These are phyloP conservation scores for Lentinula lateritia DNA, from an alignment of 768 basidiomycete genomes.

Conservation along the genomic window DNA sequence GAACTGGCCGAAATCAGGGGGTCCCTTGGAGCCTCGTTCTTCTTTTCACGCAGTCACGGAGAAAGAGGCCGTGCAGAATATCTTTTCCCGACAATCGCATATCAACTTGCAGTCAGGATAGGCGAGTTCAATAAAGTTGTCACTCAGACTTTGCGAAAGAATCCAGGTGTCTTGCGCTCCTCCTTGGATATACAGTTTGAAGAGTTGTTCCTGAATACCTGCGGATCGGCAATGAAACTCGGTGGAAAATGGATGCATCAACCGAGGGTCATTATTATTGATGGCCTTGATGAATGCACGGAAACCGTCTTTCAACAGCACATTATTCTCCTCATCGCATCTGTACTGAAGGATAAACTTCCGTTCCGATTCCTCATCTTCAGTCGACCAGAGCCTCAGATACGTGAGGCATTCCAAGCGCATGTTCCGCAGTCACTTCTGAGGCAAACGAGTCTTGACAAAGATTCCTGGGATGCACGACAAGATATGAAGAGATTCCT, in stretches of 20 bases:
- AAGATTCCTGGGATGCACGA: neutral
- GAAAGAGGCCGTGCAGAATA: slow-evolving; percentile 16
- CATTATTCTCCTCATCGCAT: neutral
- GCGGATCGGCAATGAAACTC: neutral
- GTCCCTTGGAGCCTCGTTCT: slow-evolving; percentile 27
- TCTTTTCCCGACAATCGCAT: slow-evolving; percentile 25
- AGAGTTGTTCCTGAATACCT: slow-evolving; percentile 13
- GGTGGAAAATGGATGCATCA: neutral
- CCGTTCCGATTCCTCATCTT: slow-evolving; percentile 18
- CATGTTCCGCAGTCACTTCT: slow-evolving; percentile 1
- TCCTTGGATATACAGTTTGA: slow-evolving; percentile 12
- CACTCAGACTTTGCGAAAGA: slow-evolving; percentile 8
- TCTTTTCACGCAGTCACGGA: slow-evolving; percentile 25
- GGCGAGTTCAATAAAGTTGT: slow-evolving; percentile 5
- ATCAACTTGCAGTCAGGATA: slow-evolving; percentile 17
- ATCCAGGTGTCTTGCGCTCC: slow-evolving; percentile 13
- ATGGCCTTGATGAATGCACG: slow-evolving; percentile 24
- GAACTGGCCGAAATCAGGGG: slow-evolving; percentile 11
- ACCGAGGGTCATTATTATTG: slow-evolving; percentile 14
- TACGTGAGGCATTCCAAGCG: slow-evolving; percentile 7
- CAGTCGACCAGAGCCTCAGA: slow-evolving; percentile 23
- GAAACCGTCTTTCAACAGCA: slow-evolving; percentile 7
- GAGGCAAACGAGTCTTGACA: neutral
- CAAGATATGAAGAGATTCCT: slow-evolving; percentile 16
- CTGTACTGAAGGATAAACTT: slow-evolving; percentile 1